A percentile compares a stretch with the other conserved stretches of the same genome.
Conservation (phyloP, 2,329 filamentous ascomycete genomes). For the Botryotinia calthae region DNA sequence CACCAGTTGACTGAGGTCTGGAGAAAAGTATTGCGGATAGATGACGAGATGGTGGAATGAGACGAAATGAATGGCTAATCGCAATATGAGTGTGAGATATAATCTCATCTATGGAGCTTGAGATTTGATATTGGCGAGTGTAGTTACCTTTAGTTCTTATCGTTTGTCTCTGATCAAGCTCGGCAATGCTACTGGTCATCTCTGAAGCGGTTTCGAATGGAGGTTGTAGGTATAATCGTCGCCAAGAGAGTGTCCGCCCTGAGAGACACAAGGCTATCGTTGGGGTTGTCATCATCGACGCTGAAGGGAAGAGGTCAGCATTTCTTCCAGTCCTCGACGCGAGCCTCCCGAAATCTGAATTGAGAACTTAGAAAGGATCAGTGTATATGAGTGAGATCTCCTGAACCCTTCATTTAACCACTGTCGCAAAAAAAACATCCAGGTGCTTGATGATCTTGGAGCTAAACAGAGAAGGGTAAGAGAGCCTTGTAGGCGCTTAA, state of each 20-base stretch:
- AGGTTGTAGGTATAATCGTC: neutral
- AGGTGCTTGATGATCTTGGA: neutral
- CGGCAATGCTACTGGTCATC: neutral
- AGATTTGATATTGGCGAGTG: neutral
- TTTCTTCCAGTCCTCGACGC: neutral
- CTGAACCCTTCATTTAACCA: neutral
- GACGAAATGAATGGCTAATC: neutral
- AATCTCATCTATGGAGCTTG: neutral
- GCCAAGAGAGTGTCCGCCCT: neutral
- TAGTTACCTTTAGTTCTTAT: neutral
- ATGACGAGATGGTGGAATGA: neutral
- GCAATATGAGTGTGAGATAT: neutral
- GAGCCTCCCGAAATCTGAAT: neutral
- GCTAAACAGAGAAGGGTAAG: neutral
- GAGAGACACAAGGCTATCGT: neutral
- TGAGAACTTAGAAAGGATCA: neutral
- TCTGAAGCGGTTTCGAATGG: neutral
- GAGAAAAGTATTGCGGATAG: neutral
- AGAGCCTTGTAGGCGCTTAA: neutral
- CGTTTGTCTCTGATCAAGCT: neutral
- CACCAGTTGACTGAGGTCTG: neutral
- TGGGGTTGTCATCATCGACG: neutral
- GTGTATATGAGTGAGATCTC: neutral
- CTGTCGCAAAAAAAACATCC: neutral
- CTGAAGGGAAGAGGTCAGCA: neutral